phyloP scores from a whole-genome alignment of 352 stramenopile species.

The Phytophthora podocarpi region DNA sequence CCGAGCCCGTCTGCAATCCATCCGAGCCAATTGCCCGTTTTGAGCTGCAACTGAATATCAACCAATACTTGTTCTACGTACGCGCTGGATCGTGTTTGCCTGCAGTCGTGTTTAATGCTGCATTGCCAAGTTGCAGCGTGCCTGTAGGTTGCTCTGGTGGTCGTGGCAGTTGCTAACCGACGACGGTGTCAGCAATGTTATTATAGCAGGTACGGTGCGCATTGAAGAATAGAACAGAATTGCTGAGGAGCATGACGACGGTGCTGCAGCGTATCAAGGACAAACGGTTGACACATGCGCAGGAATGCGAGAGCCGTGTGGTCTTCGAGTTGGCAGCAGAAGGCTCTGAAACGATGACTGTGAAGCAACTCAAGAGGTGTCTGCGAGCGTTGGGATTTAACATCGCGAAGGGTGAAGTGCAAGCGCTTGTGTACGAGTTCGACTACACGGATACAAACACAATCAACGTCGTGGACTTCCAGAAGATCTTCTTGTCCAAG shows the following conservation, averaged over 20 bases:
- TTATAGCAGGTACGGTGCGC: too few relatives aligned
- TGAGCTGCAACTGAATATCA: constrained; percentile 17
- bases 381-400: constrained; percentile 39
- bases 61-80: constrained; percentile 28
- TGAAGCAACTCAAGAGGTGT: constrained; percentile 39
- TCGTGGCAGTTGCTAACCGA: constrained; percentile 17
- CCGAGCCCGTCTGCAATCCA: neutral
- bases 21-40: constrained; percentile 2
- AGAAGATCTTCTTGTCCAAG: constrained; percentile 52
- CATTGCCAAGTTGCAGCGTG: too few relatives aligned
- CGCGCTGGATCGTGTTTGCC: neutral
- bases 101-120: too few relatives aligned
- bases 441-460: constrained; percentile 42
- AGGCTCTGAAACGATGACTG: constrained; percentile 26
- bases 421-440: constrained; percentile 50
- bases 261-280: constrained; percentile 33
- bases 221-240: neutral
- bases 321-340: constrained; percentile 31
- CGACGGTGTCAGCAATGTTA: neutral
- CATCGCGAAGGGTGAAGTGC: constrained; percentile 25
- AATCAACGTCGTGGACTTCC: constrained; percentile 44
- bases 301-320: constrained; percentile 30
- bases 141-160: constrained; percentile 8
- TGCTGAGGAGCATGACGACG: constrained; percentile 8
- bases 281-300: constrained; percentile 29